A percentile compares a stretch with the other conserved stretches of the same genome.
phyloP scores from a whole-genome alignment of 2,329 filamentous ascomycete genomes.

The Aspergillus fructus region DNA sequence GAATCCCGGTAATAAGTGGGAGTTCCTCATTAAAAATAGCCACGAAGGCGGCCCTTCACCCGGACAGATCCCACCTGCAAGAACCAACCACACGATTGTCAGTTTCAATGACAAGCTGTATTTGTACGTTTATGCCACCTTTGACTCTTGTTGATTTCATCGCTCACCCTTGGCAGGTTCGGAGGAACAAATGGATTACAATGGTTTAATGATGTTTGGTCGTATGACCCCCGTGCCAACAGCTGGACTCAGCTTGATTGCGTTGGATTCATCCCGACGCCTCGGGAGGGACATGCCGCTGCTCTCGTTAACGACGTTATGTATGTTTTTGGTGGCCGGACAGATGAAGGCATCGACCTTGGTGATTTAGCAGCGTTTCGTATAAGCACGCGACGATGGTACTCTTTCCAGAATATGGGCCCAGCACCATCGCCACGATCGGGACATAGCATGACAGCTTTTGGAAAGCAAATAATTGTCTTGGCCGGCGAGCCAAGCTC shows the following conservation, averaged over 20 bases:
- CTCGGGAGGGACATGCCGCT: constrained; percentile 91
- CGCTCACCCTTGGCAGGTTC: constrained; percentile 60
- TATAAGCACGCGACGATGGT: constrained; percentile 85
- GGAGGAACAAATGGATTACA: constrained; percentile 92
- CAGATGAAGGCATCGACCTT: constrained; percentile 86
- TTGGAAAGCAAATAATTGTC: constrained; percentile 88
- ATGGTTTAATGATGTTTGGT: constrained; percentile 99
- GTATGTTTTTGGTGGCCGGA: constrained; percentile 97
- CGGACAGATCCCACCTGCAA: constrained; percentile 74
- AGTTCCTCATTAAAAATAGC: constrained; percentile 78
- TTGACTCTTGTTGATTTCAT: neutral
- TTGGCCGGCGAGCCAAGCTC: constrained; percentile 93
- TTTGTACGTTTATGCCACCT: constrained; percentile 60
- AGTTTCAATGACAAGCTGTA: constrained; percentile 93
- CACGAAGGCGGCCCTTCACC: constrained; percentile 57
- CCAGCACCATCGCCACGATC: constrained; percentile 90
- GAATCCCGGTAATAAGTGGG: constrained; percentile 88
- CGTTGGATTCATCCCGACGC: constrained; percentile 93
- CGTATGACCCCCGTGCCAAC: constrained; percentile 81
- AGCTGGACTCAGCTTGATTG: constrained; percentile 88
- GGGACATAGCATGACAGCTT: constrained; percentile 95
- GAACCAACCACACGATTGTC: constrained; percentile 92
- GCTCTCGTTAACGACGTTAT: constrained; percentile 95
- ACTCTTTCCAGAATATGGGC: constrained; percentile 99
- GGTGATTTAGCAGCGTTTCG: constrained; percentile 88